These are phyloP conservation scores for Xylariales sp. DNA, from an alignment of 2,329 filamentous ascomycete species.

Conservation along the genomic window DNA sequence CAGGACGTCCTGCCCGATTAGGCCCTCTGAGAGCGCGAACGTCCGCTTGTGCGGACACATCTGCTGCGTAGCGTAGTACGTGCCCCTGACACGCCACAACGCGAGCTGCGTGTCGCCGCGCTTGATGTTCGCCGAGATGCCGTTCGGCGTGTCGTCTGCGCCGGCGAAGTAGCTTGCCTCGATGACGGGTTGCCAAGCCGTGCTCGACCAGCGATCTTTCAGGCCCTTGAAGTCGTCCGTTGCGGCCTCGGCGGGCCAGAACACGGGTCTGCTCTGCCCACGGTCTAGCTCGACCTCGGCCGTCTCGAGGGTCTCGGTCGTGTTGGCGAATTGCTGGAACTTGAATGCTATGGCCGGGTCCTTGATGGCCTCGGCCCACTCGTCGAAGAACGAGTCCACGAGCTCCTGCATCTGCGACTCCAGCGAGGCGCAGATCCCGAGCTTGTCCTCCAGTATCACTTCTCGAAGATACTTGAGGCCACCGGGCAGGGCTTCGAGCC, in stretches of 20 bases:
- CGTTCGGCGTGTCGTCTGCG: constrained; percentile 73
- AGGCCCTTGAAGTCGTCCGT: constrained; percentile 78
- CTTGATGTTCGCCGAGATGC: constrained; percentile 82
- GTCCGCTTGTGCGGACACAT: constrained; percentile 95
- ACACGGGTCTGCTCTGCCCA: constrained; percentile 77
- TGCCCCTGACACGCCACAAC: constrained; percentile 83
- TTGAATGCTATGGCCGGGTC: constrained; percentile 73
- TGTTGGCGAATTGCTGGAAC: constrained; percentile 89
- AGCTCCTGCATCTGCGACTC: constrained; percentile 90
- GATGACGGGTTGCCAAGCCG: constrained; percentile 85
- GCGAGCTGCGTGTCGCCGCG: constrained; percentile 90
- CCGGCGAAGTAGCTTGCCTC: constrained; percentile 74
- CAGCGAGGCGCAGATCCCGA: constrained; percentile 85
- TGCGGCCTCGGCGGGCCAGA: constrained; percentile 76
- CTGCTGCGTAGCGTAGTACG: constrained; percentile 87
- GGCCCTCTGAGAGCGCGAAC: constrained; percentile 87
- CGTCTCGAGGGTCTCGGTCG: constrained; percentile 73
- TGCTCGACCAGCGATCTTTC: constrained; percentile 69
- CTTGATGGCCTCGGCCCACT: constrained; percentile 87
- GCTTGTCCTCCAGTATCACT: constrained; percentile 85
- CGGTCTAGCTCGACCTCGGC: constrained; percentile 80
- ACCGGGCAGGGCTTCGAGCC: constrained; percentile 86
- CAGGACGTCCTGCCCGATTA: constrained; percentile 74
- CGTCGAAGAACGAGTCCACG: constrained; percentile 86
- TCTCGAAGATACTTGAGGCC: constrained; percentile 85